Percentiles rank a stretch among this genome's conserved stretches.
Evolutionary conservation across 495 filamentous ascomycete genomes (phyloP).

Genomic region (Penicillium paradoxum): DNA sequence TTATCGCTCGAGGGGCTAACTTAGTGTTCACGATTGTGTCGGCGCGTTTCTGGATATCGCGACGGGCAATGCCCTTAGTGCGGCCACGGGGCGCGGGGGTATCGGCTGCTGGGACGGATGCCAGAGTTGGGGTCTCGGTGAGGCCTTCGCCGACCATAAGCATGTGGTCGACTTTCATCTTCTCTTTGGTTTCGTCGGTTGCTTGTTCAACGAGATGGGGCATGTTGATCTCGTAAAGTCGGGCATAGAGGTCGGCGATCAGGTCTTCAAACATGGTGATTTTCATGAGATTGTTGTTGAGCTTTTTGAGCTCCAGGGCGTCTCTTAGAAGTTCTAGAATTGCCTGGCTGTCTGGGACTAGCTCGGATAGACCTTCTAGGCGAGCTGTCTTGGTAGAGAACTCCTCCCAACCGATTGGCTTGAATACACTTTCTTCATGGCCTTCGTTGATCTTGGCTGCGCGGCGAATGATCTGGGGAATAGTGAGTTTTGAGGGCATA

Average conservation of each 20-base stretch:
- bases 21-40: conserved; percentile 51
- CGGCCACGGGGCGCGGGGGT: conserved; percentile 45
- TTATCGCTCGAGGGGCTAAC: conserved; percentile 32
- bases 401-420: conserved; percentile 69
- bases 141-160: conserved; percentile 38
- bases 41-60: conserved; percentile 59
- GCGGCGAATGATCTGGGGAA: conserved; percentile 56
- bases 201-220: conserved; percentile 42
- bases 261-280: conserved; percentile 81
- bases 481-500: conserved; percentile 11
- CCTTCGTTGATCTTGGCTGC: conserved; percentile 59
- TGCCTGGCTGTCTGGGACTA: conserved; percentile 31
- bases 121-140: conserved; percentile 34
- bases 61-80: conserved; percentile 56
- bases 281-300: conserved; percentile 82
- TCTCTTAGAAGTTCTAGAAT: conserved; percentile 75
- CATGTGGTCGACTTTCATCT: conserved; percentile 57
- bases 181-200: conserved; percentile 50
- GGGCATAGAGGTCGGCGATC: conserved; percentile 78
- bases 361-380: conserved; percentile 49
- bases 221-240: conserved; percentile 61
- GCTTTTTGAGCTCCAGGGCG: conserved; percentile 80
- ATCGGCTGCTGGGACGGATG: conserved; percentile 34
- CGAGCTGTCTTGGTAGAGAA: conserved; percentile 60
- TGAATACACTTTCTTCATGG: conserved; percentile 75